phyloP scores from a whole-genome alignment of 1,284 basidiomycete species.

The Dichomitus squalens region DNA sequence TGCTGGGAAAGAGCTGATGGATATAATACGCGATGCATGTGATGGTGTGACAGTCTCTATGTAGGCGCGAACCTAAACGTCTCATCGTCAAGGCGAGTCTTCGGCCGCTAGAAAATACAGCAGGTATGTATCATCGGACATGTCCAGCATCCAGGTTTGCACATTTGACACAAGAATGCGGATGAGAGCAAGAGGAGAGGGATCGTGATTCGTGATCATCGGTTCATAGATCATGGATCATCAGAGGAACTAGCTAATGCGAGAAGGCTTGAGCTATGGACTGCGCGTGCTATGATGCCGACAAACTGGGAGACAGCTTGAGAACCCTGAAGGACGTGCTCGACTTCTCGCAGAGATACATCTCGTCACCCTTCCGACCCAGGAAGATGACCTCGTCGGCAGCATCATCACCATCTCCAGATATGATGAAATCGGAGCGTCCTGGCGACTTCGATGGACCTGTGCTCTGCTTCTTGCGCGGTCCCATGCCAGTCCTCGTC shows the following conservation, averaged over 20 bases:
- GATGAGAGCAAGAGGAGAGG: background rate
- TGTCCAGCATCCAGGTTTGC: conserved; percentile 13
- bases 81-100: conserved; percentile 12
- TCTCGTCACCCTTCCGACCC: conserved; percentile 70
- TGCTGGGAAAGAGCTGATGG: conserved; percentile 5
- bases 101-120: conserved; percentile 29
- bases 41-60: conserved; percentile 8
- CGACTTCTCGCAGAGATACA: conserved; percentile 81
- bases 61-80: conserved; percentile 5
- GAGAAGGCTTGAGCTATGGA: background rate
- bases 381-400: conserved; percentile 76
- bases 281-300: conserved; percentile 12
- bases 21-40: conserved; percentile 22
- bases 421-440: conserved; percentile 50
- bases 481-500: conserved; percentile 29
- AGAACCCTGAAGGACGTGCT: conserved; percentile 74
- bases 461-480: conserved; percentile 52
- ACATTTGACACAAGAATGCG: background rate
- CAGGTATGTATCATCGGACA: conserved; percentile 30
- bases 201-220: conserved; percentile 6
- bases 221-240: conserved; percentile 1
- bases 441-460: conserved; percentile 50
- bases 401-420: conserved; percentile 56
- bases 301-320: conserved; percentile 41
- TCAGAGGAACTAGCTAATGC: background rate